These are phyloP conservation scores for Spathaspora hagerdaliae DNA, from an alignment of 805 yeast genomes.

Conservation along the genomic window DNA sequence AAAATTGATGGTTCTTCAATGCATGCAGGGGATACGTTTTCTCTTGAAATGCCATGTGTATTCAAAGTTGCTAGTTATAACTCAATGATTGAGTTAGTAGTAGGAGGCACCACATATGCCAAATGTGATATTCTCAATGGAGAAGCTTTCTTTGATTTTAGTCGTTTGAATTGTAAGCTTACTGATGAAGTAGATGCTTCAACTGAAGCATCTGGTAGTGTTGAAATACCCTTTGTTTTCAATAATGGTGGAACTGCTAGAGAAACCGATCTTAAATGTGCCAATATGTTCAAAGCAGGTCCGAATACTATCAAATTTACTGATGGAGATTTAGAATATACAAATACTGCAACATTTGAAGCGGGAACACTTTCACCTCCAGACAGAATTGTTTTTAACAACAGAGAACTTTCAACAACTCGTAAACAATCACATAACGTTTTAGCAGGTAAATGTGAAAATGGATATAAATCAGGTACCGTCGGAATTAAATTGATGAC, in stretches of 20 bases:
- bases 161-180: conserved; percentile 10
- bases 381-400: not conserved
- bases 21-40: conserved; percentile 15
- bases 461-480: conserved; percentile 17
- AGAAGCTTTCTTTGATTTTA: conserved; percentile 1
- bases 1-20: conserved; percentile 6
- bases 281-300: conserved; percentile 10
- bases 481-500: conserved; percentile 14
- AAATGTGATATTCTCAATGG: conserved; percentile 11
- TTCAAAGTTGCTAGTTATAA: conserved; percentile 10
- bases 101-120: conserved; percentile 9
- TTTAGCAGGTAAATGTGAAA: conserved; percentile 13
- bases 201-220: conserved; percentile 9
- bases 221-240: conserved; percentile 13
- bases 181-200: conserved; percentile 1
- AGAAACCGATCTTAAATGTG: conserved; percentile 9
- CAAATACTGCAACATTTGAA: not conserved
- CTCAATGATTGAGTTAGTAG: not conserved
- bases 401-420: conserved; percentile 9
- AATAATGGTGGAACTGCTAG: conserved; percentile 11
- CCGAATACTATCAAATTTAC: conserved; percentile 11
- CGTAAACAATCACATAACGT: conserved; percentile 8
- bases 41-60: conserved; percentile 14
- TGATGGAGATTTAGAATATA: conserved; percentile 3
- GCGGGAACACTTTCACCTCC: not conserved